Evolutionary conservation across 2,329 filamentous ascomycete genomes (phyloP), one percentile per base, ranked within the genome.

Genomic region (Alternaria angustiovoidea): DNA sequence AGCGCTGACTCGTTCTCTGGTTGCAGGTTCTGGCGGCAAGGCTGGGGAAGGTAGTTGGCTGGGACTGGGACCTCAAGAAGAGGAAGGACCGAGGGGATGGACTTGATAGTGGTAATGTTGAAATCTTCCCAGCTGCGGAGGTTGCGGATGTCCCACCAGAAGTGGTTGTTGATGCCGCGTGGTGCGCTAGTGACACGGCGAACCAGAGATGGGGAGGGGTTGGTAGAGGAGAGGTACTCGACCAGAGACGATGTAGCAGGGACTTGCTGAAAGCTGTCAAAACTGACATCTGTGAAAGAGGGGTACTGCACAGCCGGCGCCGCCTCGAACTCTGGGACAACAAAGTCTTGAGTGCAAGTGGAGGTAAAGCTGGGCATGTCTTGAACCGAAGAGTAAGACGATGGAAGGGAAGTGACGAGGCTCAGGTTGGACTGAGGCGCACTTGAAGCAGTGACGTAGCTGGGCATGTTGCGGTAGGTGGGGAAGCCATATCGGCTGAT

Each of bases 111-210:
- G 54, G 84, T 78, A 11, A 91, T 82, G 66, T 87, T 92, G 85
- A 97, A 97, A 68, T 88, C 86, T 52, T 86, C 86, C 94, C 94
- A 97, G 63, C 88, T 86, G 64, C 92, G 88, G 67, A 97, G 84
- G 76, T 96, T 94, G 68, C 94, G 91, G 59, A 96, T 86, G 73
- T 98, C 94, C 91, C 93, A 97, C 94, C 94, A 98, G 79, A 94
- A 97, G 81, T 96, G 89, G 77, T 90, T 92, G 71, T 86, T 90
- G 79, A 85, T 86, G 72, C 85, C 89, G 76, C 88, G 91, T 65
- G 84, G 87, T 81, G 88, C 76, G 75, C 90, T 89, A 61, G 90
- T 91, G 67, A 94, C 87, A 67, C 90, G 91, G 73, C 90, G 90
- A 38, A 96, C 92, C 34, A 97, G 84, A 41, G 90, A 90, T 18